Evolutionary conservation across 805 yeast species (phyloP).

Genomic region (Dipodascus albidus): DNA sequence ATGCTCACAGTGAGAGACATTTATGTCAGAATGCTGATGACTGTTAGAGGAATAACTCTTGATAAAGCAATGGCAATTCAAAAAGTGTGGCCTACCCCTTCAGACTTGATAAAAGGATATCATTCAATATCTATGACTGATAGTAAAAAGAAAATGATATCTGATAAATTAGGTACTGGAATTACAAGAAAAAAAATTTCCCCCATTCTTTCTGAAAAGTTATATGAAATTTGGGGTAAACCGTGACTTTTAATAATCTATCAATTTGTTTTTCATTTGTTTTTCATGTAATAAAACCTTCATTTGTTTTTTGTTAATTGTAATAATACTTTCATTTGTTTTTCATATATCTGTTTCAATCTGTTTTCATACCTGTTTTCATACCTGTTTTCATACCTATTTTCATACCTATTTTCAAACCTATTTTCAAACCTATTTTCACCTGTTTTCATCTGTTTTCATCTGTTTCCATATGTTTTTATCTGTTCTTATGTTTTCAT

Average conservation of each 20-base stretch:
- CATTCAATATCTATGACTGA: constrained; percentile 15
- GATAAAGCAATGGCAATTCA: constrained; percentile 82
- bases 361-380: no score
- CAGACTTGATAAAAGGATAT: constrained; percentile 40
- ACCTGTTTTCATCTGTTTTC: no score
- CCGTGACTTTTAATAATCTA: constrained; percentile 2
- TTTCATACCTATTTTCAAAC: no score
- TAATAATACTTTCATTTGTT: no score
- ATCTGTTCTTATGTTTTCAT: no score
- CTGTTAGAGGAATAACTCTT: constrained; percentile 66
- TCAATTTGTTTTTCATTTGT: no score
- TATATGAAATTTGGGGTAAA: constrained; percentile 49
- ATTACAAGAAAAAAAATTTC: constrained; percentile 44
- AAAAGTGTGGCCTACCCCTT: constrained; percentile 58
- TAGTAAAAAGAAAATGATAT: constrained; percentile 27
- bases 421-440: no score
- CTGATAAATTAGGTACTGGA: constrained; percentile 28
- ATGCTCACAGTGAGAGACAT: constrained; percentile 65
- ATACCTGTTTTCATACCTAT: no score
- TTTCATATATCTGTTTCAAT: not conserved
- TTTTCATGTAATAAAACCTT: no score
- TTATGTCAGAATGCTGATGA: constrained; percentile 65
- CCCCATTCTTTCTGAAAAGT: constrained; percentile 36
- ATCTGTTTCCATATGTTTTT: no score
- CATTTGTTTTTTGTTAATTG: no score